A percentile compares a stretch with the other conserved stretches of the same genome.
Conservation (phyloP, 2,329 filamentous ascomycete species). For the Colletotrichum tropicicola region DNA sequence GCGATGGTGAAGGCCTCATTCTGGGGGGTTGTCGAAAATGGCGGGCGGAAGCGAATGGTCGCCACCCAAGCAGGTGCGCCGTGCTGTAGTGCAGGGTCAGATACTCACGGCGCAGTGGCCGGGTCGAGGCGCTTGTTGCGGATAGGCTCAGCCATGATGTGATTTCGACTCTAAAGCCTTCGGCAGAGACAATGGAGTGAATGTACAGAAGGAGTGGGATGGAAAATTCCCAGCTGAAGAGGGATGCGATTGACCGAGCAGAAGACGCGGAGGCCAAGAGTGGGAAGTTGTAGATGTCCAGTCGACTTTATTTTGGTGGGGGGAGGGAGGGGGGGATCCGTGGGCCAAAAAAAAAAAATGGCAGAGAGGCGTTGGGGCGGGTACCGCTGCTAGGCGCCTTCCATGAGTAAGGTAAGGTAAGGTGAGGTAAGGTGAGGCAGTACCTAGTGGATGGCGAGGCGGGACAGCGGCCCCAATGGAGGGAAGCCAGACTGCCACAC, state of each 20-base stretch:
- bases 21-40: conserved; percentile 4
- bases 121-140: conserved; percentile 69
- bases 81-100: conserved; percentile 18
- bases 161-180: conserved; percentile 1
- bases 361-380: conserved; percentile 26
- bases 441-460: no score
- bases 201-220: conserved; percentile 1
- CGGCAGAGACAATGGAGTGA: conserved; percentile 2
- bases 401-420: no score
- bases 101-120: conserved; percentile 66
- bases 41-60: conserved; percentile 28
- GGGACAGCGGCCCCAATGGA: no score
- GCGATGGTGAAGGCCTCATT: conserved; percentile 12
- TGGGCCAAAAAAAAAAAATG: conserved; percentile 25
- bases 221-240: conserved; percentile 1
- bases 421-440: no score
- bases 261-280: conserved; percentile 12
- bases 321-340: conserved; percentile 1
- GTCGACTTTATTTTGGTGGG: conserved; percentile 31
- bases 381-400: conserved; percentile 25
- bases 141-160: conserved; percentile 70
- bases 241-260: conserved; percentile 13
- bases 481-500: no score
- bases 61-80: conserved; percentile 8
- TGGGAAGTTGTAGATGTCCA: conserved; percentile 28